Conservation (phyloP, 1,284 basidiomycete genomes). For the Tilletiopsis washingtonensis region DNA sequence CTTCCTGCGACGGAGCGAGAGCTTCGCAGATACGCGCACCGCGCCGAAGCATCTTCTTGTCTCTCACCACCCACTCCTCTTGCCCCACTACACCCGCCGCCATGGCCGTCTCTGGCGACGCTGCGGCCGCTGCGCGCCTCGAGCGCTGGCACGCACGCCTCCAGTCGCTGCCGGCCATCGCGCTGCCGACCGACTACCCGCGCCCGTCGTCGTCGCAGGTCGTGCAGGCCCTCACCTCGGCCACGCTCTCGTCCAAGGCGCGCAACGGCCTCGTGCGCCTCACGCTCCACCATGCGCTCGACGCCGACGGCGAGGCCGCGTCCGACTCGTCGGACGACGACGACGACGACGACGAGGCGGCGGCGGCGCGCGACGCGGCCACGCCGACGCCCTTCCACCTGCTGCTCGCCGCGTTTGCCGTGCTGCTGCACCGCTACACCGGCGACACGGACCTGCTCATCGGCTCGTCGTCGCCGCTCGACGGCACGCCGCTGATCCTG, state of each 20-base stretch:
- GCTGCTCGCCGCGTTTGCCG: conserved; percentile 79
- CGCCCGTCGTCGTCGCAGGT: conserved; percentile 55
- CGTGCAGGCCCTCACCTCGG: conserved; percentile 41
- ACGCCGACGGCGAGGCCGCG: conserved; percentile 57
- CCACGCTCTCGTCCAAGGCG: conserved; percentile 20
- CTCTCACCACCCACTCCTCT: too few species aligned
- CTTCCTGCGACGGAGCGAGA: background rate
- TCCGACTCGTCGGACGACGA: conserved; percentile 49
- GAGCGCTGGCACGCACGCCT: conserved; percentile 48
- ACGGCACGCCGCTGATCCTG: conserved; percentile 72
- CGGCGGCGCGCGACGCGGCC: conserved; percentile 4
- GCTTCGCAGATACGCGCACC: too few species aligned
- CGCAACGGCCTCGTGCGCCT: conserved; percentile 37
- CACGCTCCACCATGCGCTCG: conserved; percentile 60
- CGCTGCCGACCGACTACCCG: conserved; percentile 93
- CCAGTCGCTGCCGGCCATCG: conserved; percentile 70
- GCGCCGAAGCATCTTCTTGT: too few species aligned
- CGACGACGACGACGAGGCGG: conserved; percentile 3
- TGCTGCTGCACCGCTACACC: conserved; percentile 88
- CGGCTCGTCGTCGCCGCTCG: conserved; percentile 68
- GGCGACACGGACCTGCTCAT: conserved; percentile 91
- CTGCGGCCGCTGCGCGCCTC: conserved; percentile 16
- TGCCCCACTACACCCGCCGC: too few species aligned
- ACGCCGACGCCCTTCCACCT: conserved; percentile 79
- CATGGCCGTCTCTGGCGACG: too few species aligned